Evolutionary conservation across 108 stramenopile species (phyloP), one percentile per base, ranked within the genome.

Genomic region (Stephanodiscus triporus): DNA sequence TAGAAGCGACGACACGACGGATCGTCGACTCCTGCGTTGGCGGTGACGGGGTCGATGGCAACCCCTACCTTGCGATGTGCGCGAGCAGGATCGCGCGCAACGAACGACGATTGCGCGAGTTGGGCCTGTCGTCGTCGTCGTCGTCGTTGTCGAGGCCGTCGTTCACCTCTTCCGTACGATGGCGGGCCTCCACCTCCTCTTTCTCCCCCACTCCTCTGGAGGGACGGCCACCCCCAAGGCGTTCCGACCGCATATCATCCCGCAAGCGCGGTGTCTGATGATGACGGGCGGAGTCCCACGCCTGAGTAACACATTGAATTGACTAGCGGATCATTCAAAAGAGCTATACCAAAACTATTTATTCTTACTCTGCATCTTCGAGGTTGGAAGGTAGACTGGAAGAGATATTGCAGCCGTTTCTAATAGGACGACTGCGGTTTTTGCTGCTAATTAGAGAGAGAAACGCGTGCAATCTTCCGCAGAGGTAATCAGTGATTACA

Each of bases 71-170:
- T 49, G 75, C 73, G 27, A 40, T 88, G 53, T 64, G 91, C 66
- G 80, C 65, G 19, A 85, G 80, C 13, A 93, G 90, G 59, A 93
- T 93, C 47, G 86, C 84, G 16, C 75, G 89, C 5, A 93, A 93
- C 69, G 62, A 89, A 81, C 80, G 77, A 10, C 66, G 88, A 42
- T 65, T 93, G 70, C 62, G 68, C 34, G 85, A 90, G 56, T 65
- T 92, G 10, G 91, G 91, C 16, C 66, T 92, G 40, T 42, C 82
- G 60, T 37, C 45, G 34, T 51, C 62, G 49, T 42, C 72, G 50
- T 19, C 17, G 27, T 14, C 61, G n/a, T n/a, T n/a, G 50, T 40
- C 38, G 40, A 5, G 4, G 32, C 5, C 32, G 32, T 34, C 32
- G 32, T 34, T n/a, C n/a, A n/a, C n/a, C n/a, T n/a, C n/a, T n/a